Conservation (phyloP, 1,139 yeast species). For the Taphrina confusa region DNA sequence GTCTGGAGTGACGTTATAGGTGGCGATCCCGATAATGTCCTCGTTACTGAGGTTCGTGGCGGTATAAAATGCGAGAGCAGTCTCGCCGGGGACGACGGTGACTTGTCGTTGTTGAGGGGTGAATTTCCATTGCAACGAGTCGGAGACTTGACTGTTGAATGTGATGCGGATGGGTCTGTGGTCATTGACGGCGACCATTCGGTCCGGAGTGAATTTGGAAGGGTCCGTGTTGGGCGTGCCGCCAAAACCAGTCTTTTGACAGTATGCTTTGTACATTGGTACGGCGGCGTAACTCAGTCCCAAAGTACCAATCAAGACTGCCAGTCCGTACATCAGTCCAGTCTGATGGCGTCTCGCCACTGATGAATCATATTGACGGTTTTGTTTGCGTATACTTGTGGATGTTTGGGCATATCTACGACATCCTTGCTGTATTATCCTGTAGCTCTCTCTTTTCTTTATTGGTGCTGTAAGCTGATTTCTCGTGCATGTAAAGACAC, state of each 20-base stretch:
- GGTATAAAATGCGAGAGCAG: slow-evolving; percentile 92
- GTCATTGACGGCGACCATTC: slow-evolving; percentile 82
- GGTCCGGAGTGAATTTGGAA: slow-evolving; percentile 78
- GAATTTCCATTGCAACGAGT: slow-evolving; percentile 92
- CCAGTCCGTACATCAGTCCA: slow-evolving; percentile 39
- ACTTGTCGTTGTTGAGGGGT: slow-evolving; percentile 94
- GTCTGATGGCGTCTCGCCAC: slow-evolving; percentile 24
- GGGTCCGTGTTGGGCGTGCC: slow-evolving; percentile 91
- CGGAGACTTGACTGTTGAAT: slow-evolving; percentile 90
- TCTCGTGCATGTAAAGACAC: no score
- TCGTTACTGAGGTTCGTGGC: slow-evolving; percentile 83
- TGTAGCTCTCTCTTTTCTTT: no score
- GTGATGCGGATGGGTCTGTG: slow-evolving; percentile 70
- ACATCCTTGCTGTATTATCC: no score
- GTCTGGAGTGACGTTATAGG: slow-evolving; percentile 81
- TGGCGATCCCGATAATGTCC: slow-evolving; percentile 61
- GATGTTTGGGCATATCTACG: not conserved
- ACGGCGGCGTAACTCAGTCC: slow-evolving; percentile 90
- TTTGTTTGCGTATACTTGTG: slow-evolving; percentile 1
- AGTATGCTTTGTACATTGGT: slow-evolving; percentile 85
- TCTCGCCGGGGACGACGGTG: slow-evolving; percentile 92
- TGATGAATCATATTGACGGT: slow-evolving; percentile 1
- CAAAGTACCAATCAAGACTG: slow-evolving; percentile 65
- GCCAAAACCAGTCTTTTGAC: slow-evolving; percentile 95
- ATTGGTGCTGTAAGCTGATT: no score